Evolutionary conservation across 2,329 filamentous ascomycete species (phyloP), one percentile per base, ranked within the genome.

Genomic region (Aspergillus pseudoglaucus): DNA sequence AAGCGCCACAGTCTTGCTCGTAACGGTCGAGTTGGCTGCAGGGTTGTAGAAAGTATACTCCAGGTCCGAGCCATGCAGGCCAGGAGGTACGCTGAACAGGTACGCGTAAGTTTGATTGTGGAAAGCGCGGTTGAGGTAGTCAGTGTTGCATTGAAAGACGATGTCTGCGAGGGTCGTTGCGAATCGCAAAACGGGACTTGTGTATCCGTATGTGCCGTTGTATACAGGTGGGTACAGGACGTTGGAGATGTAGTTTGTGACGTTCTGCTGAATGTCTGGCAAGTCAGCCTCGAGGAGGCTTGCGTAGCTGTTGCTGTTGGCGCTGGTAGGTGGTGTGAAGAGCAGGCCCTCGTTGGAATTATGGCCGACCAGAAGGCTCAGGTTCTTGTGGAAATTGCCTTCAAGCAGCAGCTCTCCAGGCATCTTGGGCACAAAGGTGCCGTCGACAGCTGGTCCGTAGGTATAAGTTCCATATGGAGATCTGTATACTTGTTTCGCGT

Each of bases 141-240:
- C 69, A 6, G 75, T 75, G 59, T 80, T 80, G 69, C 79, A 82
- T 38, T 64, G 63, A 54, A 78, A 75, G 46, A 64, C 54, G 3
- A 60, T 53, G 49, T 81, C 79, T 3, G 67, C 60, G 45, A 74
- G 58, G 3, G 72, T 59, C 1, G 74, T 59, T 15, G 65, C 59
- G 0, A 66, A 62, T 18, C 79, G 74, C 17, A 63, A 62, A 51
- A 75, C 63, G 14, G 75, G 59, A 47, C 65, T 64, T 0, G 54
- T 72, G 59, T 81, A 82, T 1, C 65, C 65, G 40, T 73, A 65
- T 14, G 62, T 67, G 39, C 76, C 77, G 33, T 69, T 65, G 53
- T 75, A 79, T 27, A 72, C 59, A 0, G 75, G 58, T 1, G 79
- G 79, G 55, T 82, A 82, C 7, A 81, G 68, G 0, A 62, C 67